Evolutionary conservation across 2,329 filamentous ascomycete genomes (phyloP).

Genomic region (Trichothecium roseum): DNA sequence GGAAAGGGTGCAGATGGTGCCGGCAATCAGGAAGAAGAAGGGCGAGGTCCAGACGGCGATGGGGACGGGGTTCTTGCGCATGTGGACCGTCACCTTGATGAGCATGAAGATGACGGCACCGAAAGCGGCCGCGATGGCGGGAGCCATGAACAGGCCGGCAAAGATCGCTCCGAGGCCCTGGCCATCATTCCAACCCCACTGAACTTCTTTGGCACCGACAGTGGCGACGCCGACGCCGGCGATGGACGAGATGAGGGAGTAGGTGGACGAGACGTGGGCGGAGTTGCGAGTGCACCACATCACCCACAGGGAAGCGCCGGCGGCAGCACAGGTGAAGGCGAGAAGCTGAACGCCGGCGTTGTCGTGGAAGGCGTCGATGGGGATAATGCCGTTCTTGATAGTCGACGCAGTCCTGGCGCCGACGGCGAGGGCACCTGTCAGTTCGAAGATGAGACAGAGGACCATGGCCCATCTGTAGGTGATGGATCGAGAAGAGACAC

Average conservation of each 20-base stretch:
- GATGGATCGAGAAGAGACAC: conserved; percentile 69
- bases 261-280: conserved; percentile 63
- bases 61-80: conserved; percentile 59
- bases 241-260: conserved; percentile 59
- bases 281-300: conserved; percentile 72
- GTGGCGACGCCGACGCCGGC: conserved; percentile 61
- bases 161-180: conserved; percentile 64
- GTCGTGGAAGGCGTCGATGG: conserved; percentile 42
- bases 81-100: conserved; percentile 61
- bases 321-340: conserved; percentile 54
- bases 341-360: conserved; percentile 59
- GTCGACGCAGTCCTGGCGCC: conserved; percentile 63
- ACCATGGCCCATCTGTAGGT: conserved; percentile 60
- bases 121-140: conserved; percentile 54
- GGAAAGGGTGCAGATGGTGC: conserved; percentile 63
- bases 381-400: conserved; percentile 72
- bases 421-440: conserved; percentile 56
- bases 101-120: conserved; percentile 60
- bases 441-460: conserved; percentile 56
- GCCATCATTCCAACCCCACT: conserved; percentile 62
- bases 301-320: conserved; percentile 60
- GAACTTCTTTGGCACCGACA: conserved; percentile 47
- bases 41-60: conserved; percentile 67
- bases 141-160: conserved; percentile 61
- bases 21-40: conserved; percentile 68